phyloP scores from a whole-genome alignment of 2,329 filamentous ascomycete genomes.

The Aspergillus luchuensis region DNA sequence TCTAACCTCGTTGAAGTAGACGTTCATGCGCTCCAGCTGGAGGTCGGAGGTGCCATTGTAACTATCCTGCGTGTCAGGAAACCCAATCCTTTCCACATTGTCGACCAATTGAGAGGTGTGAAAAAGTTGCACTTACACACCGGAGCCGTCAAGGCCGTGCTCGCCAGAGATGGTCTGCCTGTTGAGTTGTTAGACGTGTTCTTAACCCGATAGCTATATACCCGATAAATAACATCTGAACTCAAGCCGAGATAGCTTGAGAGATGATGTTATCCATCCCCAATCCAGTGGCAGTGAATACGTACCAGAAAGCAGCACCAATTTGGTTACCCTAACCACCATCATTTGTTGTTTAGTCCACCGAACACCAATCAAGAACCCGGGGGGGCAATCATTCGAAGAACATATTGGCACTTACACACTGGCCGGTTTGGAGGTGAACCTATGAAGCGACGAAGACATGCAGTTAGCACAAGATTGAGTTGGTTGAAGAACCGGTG shows the following conservation, averaged over 20 bases:
- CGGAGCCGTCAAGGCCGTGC: conserved; percentile 96
- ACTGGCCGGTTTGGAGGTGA: conserved; percentile 99
- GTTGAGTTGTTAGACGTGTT: conserved; percentile 42
- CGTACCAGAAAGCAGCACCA: conserved; percentile 98
- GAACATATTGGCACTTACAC: conserved; percentile 64
- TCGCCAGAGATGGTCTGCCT: conserved; percentile 83
- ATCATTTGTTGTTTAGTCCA: conserved; percentile 23
- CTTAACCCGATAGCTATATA: too few relatives aligned
- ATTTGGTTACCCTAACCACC: conserved; percentile 93
- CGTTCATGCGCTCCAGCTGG: conserved; percentile 99
- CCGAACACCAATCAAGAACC: conserved; percentile 6
- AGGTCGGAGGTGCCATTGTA: conserved; percentile 99
- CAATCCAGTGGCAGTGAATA: conserved; percentile 23
- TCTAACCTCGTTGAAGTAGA: conserved; percentile 92
- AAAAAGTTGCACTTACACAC: conserved; percentile 69
- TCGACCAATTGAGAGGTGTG: conserved; percentile 5
- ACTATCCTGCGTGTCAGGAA: conserved; percentile 51
- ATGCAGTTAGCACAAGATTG: conserved; percentile 32
- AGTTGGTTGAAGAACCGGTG: conserved; percentile 30
- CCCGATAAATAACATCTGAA: background rate
- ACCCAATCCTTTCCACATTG: conserved; percentile 16
- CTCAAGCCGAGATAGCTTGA: background rate
- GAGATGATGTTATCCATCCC: background rate
- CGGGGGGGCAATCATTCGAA: conserved; percentile 1
- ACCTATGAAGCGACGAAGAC: conserved; percentile 65